phyloP scores from a whole-genome alignment of 2,329 filamentous ascomycete species.

The Phialemonium atrogriseum region DNA sequence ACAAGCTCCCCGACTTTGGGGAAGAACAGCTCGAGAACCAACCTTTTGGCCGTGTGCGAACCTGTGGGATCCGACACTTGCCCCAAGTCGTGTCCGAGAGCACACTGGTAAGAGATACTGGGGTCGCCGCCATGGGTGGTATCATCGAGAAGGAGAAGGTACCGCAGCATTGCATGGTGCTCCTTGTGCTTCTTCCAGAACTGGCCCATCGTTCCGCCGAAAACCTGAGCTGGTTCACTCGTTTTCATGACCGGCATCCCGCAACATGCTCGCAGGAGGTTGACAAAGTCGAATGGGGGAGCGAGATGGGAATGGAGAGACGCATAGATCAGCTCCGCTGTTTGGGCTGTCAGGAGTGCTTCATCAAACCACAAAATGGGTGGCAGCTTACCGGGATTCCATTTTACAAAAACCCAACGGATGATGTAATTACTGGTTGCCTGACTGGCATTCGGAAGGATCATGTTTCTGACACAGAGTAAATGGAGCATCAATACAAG shows the following conservation, averaged over 20 bases:
- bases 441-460: constrained; percentile 60
- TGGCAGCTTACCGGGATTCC: constrained; percentile 60
- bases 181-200: constrained; percentile 36
- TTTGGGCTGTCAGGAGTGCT: background rate
- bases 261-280: constrained; percentile 61
- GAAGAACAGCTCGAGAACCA: constrained; percentile 44
- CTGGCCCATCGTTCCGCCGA: constrained; percentile 40
- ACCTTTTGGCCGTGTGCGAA: constrained; percentile 36
- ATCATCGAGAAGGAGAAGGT: constrained; percentile 45
- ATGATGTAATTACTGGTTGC: constrained; percentile 63
- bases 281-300: constrained; percentile 56
- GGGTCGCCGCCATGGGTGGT: constrained; percentile 5
- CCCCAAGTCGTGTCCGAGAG: constrained; percentile 7
- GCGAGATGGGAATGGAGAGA: constrained; percentile 55
- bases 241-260: constrained; percentile 34
- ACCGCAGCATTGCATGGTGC: constrained; percentile 37
- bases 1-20: constrained; percentile 43
- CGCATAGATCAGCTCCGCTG: constrained; percentile 61
- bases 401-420: constrained; percentile 73
- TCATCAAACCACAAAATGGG: constrained; percentile 6
- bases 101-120: constrained; percentile 1
- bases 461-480: constrained; percentile 55
- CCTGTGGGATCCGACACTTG: constrained; percentile 25
- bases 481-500: constrained; percentile 64
- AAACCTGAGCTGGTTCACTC: constrained; percentile 23